phyloP scores from a whole-genome alignment of 371 early-diverging fungal genomes.

The Rhizomucor pusillus region DNA sequence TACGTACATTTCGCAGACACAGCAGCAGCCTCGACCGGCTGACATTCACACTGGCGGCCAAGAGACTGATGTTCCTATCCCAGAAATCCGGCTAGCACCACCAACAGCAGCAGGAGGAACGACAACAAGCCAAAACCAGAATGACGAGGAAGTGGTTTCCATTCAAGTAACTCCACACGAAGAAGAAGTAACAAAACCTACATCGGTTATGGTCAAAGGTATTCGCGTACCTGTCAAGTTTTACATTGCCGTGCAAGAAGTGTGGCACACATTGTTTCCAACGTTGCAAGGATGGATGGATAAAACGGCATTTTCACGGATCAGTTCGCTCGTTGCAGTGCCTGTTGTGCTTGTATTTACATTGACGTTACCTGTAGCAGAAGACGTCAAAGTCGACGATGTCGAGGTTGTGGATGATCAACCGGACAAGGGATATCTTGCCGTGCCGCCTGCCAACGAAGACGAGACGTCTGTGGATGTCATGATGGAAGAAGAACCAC shows the following conservation, averaged over 20 bases:
- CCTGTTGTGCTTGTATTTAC: constrained; percentile 57
- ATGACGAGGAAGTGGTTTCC: background rate
- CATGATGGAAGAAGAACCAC: constrained; percentile 10
- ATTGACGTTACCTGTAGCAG: constrained; percentile 60
- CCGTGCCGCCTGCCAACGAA: constrained; percentile 20
- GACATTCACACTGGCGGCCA: background rate
- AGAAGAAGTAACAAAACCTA: background rate
- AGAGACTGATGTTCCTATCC: constrained; percentile 1
- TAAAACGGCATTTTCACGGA: constrained; percentile 50
- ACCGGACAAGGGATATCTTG: constrained; percentile 17
- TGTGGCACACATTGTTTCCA: constrained; percentile 45
- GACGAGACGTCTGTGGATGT: constrained; percentile 8
- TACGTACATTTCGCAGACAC: constrained; percentile 19
- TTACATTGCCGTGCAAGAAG: constrained; percentile 10
- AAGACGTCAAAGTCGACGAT: constrained; percentile 42
- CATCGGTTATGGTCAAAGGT: background rate
- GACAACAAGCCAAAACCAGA: background rate
- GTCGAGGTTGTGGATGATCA: constrained; percentile 21
- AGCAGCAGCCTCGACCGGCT: constrained; percentile 5
- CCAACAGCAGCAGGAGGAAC: background rate
- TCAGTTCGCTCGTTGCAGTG: constrained; percentile 54
- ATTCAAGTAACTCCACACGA: background rate
- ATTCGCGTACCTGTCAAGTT: background rate
- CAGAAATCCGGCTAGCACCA: constrained; percentile 15
- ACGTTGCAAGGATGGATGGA: constrained; percentile 48